phyloP scores from a whole-genome alignment of 768 basidiomycete species.

The Leccinum aurantiacum region DNA sequence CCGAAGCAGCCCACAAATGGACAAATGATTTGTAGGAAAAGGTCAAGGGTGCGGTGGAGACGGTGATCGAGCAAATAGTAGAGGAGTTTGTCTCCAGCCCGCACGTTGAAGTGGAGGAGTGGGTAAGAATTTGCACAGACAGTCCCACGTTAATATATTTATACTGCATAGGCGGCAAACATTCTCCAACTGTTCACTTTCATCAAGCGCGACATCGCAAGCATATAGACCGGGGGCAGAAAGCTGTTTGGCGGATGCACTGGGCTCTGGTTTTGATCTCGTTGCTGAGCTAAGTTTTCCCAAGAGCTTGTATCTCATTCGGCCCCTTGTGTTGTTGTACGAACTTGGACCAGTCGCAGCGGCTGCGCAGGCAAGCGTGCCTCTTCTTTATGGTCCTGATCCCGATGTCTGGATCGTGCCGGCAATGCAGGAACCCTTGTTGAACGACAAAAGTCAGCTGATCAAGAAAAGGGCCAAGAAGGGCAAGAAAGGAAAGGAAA shows the following conservation, averaged over 20 bases:
- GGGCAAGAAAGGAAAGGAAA: slow-evolving; percentile 44
- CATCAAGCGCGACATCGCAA: slow-evolving; percentile 67
- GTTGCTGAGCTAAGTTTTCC: slow-evolving; percentile 59
- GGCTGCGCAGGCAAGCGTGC: slow-evolving; percentile 78
- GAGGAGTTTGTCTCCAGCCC: slow-evolving; percentile 55
- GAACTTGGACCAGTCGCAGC: slow-evolving; percentile 84
- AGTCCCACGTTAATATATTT: neutral
- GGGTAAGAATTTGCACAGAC: slow-evolving; percentile 50
- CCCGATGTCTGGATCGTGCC: slow-evolving; percentile 84
- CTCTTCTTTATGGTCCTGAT: slow-evolving; percentile 81
- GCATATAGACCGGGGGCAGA: slow-evolving; percentile 47
- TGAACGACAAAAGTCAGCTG: slow-evolving; percentile 37
- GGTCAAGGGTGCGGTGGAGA: slow-evolving; percentile 62
- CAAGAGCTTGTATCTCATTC: slow-evolving; percentile 84
- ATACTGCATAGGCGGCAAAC: slow-evolving; percentile 66
- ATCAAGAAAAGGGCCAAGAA: slow-evolving; percentile 42
- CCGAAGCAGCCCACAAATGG: slow-evolving; percentile 77
- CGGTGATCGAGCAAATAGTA: slow-evolving; percentile 53
- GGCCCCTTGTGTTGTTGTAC: slow-evolving; percentile 72
- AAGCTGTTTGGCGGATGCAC: slow-evolving; percentile 37
- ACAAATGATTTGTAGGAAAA: slow-evolving; percentile 66
- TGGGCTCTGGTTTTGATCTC: slow-evolving; percentile 40
- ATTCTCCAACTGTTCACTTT: slow-evolving; percentile 72
- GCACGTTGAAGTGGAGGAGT: slow-evolving; percentile 90
- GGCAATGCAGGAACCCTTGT: slow-evolving; percentile 39